Conservation (phyloP, 192 early-diverging fungal genomes). For the Coemansia umbellata region DNA sequence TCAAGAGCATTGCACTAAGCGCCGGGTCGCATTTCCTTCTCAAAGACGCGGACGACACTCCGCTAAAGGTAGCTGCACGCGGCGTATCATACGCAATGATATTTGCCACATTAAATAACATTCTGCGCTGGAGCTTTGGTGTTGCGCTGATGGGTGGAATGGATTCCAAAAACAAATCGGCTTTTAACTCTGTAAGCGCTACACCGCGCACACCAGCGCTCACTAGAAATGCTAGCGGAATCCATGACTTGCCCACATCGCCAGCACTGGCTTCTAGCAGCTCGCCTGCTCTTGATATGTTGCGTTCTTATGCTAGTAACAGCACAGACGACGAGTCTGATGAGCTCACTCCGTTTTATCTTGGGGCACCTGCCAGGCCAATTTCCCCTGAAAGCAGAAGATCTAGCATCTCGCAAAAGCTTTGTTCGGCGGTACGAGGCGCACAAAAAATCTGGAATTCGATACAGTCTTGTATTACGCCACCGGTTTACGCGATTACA, state of each 20-base stretch:
- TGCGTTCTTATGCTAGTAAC: background rate
- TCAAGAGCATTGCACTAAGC: conserved; percentile 58
- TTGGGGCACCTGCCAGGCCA: conserved; percentile 22
- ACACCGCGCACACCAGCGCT: conserved; percentile 24
- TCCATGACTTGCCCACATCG: background rate
- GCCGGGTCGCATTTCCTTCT: conserved; percentile 43
- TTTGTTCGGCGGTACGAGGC: too few species aligned
- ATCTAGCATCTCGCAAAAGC: too few species aligned
- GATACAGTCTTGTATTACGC: conserved; percentile 53
- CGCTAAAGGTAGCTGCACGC: conserved; percentile 50
- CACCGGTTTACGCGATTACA: conserved; percentile 69
- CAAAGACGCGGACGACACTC: conserved; percentile 43
- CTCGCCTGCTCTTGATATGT: background rate
- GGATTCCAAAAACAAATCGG: conserved; percentile 14
- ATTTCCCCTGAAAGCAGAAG: background rate
- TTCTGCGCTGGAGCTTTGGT: conserved; percentile 76
- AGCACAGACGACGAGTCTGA: background rate
- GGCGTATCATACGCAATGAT: conserved; percentile 78
- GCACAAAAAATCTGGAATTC: background rate
- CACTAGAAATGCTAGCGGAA: conserved; percentile 5
- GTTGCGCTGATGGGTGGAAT: conserved; percentile 57
- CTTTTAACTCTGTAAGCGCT: conserved; percentile 31
- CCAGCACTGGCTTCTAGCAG: background rate
- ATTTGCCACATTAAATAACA: conserved; percentile 73
- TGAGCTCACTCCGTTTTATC: conserved; percentile 34